These are phyloP conservation scores for Leucoagaricus sp. DNA, from an alignment of 1,284 basidiomycete genomes.

Conservation along the genomic window DNA sequence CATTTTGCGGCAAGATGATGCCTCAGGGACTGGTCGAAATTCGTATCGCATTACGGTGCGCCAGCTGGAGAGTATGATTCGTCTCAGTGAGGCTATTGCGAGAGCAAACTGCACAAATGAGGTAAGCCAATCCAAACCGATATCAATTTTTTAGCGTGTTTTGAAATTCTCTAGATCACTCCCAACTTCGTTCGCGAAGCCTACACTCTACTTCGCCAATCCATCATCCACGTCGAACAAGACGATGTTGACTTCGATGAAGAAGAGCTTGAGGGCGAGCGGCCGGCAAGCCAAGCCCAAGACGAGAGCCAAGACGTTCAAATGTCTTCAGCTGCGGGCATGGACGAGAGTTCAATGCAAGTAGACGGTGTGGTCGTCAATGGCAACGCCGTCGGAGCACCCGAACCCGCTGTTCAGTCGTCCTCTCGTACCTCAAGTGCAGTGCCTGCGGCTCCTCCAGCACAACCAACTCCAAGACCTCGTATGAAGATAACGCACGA, in stretches of 20 bases:
- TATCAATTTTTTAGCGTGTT: background rate
- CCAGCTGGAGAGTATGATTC: conserved; percentile 97
- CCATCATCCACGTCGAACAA: conserved; percentile 99
- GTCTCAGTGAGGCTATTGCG: conserved; percentile 95
- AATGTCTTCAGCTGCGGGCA: conserved; percentile 60
- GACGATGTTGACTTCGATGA: conserved; percentile 99
- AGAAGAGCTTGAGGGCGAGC: conserved; percentile 74
- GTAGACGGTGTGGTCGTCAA: conserved; percentile 34
- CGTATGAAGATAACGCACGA: conserved; percentile 95
- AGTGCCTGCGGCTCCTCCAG: conserved; percentile 33
- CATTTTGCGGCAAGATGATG: conserved; percentile 90
- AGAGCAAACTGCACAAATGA: conserved; percentile 94
- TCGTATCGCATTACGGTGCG: conserved; percentile 97
- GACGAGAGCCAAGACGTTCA: conserved; percentile 58
- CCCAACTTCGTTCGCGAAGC: conserved; percentile 96
- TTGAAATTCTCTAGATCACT: conserved; percentile 60
- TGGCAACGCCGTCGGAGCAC: conserved; percentile 23
- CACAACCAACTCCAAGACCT: conserved; percentile 51
- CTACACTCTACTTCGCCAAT: conserved; percentile 90
- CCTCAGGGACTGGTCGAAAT: conserved; percentile 84
- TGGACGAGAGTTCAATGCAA: conserved; percentile 54
- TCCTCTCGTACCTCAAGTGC: conserved; percentile 37
- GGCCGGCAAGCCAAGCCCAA: conserved; percentile 32
- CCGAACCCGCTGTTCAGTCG: conserved; percentile 37
- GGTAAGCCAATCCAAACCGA: conserved; percentile 40